Conservation (phyloP, 2,329 filamentous ascomycete genomes). For the Emericellopsis atlantica region DNA sequence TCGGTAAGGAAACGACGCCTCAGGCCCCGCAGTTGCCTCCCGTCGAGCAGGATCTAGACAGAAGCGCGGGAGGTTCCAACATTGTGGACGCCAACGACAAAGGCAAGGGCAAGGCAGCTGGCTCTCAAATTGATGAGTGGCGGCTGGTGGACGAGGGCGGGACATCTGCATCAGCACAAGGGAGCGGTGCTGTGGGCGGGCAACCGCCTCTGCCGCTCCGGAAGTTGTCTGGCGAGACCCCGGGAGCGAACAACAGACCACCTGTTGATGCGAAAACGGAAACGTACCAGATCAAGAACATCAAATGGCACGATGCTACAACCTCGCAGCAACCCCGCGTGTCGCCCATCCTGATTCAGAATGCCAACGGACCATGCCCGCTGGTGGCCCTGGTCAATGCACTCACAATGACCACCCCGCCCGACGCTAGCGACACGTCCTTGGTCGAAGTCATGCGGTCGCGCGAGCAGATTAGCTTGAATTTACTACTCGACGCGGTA, state of each 20-base stretch:
- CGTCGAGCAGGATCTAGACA: conserved; percentile 20
- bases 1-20: conserved; percentile 13
- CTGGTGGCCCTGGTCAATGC: conserved; percentile 89
- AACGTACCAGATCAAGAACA: conserved; percentile 87
- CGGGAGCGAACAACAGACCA: conserved; percentile 13
- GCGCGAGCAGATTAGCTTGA: conserved; percentile 79
- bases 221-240: conserved; percentile 10
- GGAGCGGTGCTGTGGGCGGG: conserved; percentile 1
- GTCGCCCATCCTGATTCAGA: conserved; percentile 87
- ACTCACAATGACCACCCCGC: conserved; percentile 68
- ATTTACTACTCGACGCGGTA: conserved; percentile 73
- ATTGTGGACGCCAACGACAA: conserved; percentile 15
- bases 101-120: conserved; percentile 24
- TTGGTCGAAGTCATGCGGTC: conserved; percentile 66
- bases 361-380: conserved; percentile 88
- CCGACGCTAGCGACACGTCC: conserved; percentile 48
- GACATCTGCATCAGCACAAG: conserved; percentile 3
- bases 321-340: conserved; percentile 49
- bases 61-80: conserved; percentile 27
- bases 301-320: conserved; percentile 65
- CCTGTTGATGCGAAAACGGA: conserved; percentile 43
- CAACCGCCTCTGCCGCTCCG: conserved; percentile 26
- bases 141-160: conserved; percentile 32
- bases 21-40: conserved; percentile 7
- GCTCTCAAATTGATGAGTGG: conserved; percentile 28